Conservation (phyloP, 495 filamentous ascomycete species). For the Neurospora discreta region DNA sequence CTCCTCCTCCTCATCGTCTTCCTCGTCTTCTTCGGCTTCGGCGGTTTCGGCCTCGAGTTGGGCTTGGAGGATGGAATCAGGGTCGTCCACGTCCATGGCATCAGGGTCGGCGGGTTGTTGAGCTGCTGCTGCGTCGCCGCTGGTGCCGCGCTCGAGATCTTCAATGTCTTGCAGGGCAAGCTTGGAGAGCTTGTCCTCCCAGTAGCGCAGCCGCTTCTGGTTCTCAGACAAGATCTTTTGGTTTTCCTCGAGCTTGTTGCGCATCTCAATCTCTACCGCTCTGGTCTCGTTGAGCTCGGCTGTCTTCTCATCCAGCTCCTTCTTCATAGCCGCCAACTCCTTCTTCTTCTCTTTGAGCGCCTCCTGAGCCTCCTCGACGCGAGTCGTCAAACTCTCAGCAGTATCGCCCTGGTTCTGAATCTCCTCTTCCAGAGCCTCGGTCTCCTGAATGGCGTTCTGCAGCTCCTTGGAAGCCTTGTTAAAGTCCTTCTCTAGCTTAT, state of each 20-base stretch:
- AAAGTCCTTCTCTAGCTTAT: constrained; percentile 74
- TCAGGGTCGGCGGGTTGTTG: constrained; percentile 12
- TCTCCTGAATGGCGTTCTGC: constrained; percentile 54
- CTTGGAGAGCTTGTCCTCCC: constrained; percentile 80
- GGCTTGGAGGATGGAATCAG: constrained; percentile 14
- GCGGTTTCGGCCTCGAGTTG: constrained; percentile 12
- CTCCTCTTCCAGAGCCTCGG: constrained; percentile 64
- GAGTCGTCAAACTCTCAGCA: constrained; percentile 57
- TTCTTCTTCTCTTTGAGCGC: constrained; percentile 68
- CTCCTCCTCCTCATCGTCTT: constrained; percentile 10
- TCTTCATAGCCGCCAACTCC: constrained; percentile 67
- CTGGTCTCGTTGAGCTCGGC: constrained; percentile 82
- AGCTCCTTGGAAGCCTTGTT: constrained; percentile 67
- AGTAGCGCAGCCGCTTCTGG: constrained; percentile 72
- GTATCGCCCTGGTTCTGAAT: constrained; percentile 62
- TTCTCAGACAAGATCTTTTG: constrained; percentile 82
- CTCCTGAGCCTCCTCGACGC: constrained; percentile 80
- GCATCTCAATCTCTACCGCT: constrained; percentile 92
- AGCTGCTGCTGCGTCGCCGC: not conserved
- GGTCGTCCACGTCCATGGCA: constrained; percentile 10
- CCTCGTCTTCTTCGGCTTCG: constrained; percentile 12
- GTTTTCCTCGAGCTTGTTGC: constrained; percentile 92
- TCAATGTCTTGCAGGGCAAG: constrained; percentile 66
- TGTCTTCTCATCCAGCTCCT: constrained; percentile 76
- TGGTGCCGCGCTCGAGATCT: constrained; percentile 38